Evolutionary conservation across 768 basidiomycete genomes (phyloP), one percentile per base, ranked within the genome.

Genomic region (Mycena chlorophos): DNA sequence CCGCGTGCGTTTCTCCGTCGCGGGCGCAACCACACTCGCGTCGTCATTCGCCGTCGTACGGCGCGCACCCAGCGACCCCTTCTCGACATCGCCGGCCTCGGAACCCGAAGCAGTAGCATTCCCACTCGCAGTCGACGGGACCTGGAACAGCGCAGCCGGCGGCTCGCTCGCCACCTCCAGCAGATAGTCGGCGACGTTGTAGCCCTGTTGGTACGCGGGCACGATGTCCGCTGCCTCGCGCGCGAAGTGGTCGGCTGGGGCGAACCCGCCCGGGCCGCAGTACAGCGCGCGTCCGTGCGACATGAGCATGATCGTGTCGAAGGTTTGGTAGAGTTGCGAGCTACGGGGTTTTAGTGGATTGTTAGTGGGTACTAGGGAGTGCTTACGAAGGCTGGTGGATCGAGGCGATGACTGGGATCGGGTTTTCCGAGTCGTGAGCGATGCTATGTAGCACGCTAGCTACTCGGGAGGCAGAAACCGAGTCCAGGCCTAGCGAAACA

Each of bases 151-250:
- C 27, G 68, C 69, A 5, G 77, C 71, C 14, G 83, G 80, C 1
- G 84, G 78, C 47, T 84, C 83, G 63, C 84, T 87, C 1, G 94
- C 94, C 49, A 98, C 80, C 61, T 97, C 94, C 20, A 98, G 78
- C 12, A 97, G 79, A 65, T 95, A 91, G 68, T 98, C 95, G 0
- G 95, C 94, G 17, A 95, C 82, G 63, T 97, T 97, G 73, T 95
- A 94, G 0, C 91, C 93, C 47, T 84, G 78, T 6, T 82, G 87
- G 64, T 86, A 92, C 10, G 79, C 72, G 5, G 72, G 74, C 3
- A 80, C 71, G 3, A 70, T 66, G 1, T 64, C 69, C 3, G 71
- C 59, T 4, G 79, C 78, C 22, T 73, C 69, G 20, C 63, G 71
- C 1, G 81, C 75, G 65, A 95, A 90, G 67, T 89, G 78, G 12